Evolutionary conservation across 495 filamentous ascomycete genomes (phyloP), one percentile per base, ranked within the genome.

Genomic region (Hypoxylon fragiforme): DNA sequence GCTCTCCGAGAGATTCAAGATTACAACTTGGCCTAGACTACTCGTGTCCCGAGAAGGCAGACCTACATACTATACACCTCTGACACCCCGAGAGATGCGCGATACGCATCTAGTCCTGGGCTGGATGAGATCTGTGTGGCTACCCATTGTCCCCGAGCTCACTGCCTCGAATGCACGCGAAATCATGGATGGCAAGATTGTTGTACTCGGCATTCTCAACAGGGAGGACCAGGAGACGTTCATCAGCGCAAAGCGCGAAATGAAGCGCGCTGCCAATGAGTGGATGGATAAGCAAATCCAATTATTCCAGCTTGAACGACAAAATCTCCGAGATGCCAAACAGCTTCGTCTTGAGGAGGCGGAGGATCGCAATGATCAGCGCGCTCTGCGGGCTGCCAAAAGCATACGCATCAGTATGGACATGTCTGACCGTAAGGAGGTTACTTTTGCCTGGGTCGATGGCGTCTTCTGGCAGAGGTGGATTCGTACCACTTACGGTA

Each of bases 361-460:
- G 9, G 89, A 97, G 69, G 95, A 97, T 67, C 84, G 90, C 22
- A 85, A 89, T 66, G 95, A 98, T 68, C 86, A 97, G 69, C 81
- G 90, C 28, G 91, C 90, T 5, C 67, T 96, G 44, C 80, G 90
- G 35, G 77, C 83, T n/a, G 95, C 94, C 16, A 98, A 98, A 77
- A 87, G 83, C 55, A 96, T 95, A 70, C 81, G 84, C 5, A 91
- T 97, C 65, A 88, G 88, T 49, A 92, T 97, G 78, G 85, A 91
- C 55, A 84, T 88, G 63, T 80, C 89, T 45, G 85, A 90, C 64
- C 87, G 86, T 62, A 96, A 94, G 70, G 86, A 94, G 62, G 90
- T 97, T 18, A 80, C 85, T 3, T 98, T 98, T 73, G 94, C 95
- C n/a, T 97, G 95, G 95, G 90, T 97, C 6, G 94, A 98, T 69